Percentiles rank a stretch among this genome's conserved stretches.
Conservation (phyloP, 106 monocot species). For the Acorus calamus region DNA sequence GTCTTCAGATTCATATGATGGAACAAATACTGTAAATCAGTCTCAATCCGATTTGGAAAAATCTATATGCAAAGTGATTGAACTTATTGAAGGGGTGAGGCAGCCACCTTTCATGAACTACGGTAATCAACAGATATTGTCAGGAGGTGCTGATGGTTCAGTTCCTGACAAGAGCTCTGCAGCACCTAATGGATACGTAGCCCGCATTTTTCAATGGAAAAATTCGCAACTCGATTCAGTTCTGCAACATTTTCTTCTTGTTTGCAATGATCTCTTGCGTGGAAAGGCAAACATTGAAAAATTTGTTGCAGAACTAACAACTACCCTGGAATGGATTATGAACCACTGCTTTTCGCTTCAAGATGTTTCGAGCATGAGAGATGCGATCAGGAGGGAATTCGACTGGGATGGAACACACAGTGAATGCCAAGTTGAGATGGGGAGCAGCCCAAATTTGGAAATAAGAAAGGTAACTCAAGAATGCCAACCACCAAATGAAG, state of each 20-base stretch:
- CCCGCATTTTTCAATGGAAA: conserved; percentile 39
- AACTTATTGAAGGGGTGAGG: conserved; percentile 46
- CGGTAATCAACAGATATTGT: conserved; percentile 1
- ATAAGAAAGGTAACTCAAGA: conserved; percentile 14
- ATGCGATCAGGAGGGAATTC: conserved; percentile 31
- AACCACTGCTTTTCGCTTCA: conserved; percentile 53
- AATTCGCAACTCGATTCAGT: conserved; percentile 36
- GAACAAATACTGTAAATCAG: neutral
- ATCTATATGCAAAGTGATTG: conserved; percentile 23
- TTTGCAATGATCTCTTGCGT: conserved; percentile 44
- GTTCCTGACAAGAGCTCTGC: neutral
- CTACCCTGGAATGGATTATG: conserved; percentile 48
- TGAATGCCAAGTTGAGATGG: conserved; percentile 15
- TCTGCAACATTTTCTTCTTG: conserved; percentile 31
- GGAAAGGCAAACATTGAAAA: conserved; percentile 29
- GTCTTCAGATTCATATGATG: conserved; percentile 9
- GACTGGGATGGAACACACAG: conserved; percentile 11
- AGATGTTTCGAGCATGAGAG: conserved; percentile 47
- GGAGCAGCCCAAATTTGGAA: conserved; percentile 5
- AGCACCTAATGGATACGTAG: conserved; percentile 16
- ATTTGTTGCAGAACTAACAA: conserved; percentile 29
- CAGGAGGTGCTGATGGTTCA: conserved; percentile 6
- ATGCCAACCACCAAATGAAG: neutral
- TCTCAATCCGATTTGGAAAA: conserved; percentile 22
- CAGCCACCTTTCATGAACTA: conserved; percentile 13